A percentile compares a stretch with the other conserved stretches of the same genome.
Conservation (phyloP, 2,329 filamentous ascomycete species). For the Aspergillus jensenii region DNA sequence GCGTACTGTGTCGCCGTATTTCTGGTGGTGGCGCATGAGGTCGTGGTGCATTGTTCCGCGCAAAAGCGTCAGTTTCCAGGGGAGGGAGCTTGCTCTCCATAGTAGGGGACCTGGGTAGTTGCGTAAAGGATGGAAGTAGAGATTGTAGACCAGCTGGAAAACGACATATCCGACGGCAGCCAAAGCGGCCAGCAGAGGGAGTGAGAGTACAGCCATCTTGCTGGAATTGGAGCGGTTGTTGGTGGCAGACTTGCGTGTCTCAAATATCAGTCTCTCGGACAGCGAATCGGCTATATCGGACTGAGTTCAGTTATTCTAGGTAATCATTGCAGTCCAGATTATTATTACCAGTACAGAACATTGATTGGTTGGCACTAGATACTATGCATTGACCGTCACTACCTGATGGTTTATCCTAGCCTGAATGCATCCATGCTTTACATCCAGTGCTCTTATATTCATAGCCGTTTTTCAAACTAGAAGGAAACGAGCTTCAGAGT, state of each 20-base stretch:
- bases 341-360: no score
- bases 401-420: no score
- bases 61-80: not conserved
- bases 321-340: no score
- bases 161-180: not conserved
- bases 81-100: not conserved
- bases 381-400: no score
- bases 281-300: not conserved
- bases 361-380: no score
- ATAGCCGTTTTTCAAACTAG: not conserved
- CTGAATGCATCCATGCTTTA: no score
- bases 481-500: not conserved
- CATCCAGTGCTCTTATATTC: no score
- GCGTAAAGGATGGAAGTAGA: not conserved
- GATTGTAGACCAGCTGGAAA: not conserved
- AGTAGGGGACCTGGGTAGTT: not conserved
- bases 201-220: not conserved
- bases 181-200: not conserved
- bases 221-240: not conserved
- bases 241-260: not conserved
- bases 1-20: constrained; percentile 34
- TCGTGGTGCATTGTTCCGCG: not conserved
- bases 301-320: no score
- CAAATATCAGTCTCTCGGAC: not conserved
- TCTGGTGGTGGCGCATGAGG: constrained; percentile 16